Evolutionary conservation across 306 rosid genomes (phyloP).

Genomic region (Cucurbita ficifolia): DNA sequence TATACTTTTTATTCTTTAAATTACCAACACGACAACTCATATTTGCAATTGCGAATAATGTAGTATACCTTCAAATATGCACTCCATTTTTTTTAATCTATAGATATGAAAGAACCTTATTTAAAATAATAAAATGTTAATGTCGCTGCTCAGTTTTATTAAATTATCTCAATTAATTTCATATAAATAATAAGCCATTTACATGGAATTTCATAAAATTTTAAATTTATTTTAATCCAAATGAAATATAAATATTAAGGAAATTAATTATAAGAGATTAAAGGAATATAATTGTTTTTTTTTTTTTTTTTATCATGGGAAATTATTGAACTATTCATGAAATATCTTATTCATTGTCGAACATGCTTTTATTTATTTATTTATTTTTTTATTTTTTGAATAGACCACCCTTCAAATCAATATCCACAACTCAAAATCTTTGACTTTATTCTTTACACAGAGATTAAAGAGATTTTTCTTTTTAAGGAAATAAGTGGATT

Average conservation of each 20-base stretch:
- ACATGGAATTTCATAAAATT: too few relatives aligned
- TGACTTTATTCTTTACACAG: neutral
- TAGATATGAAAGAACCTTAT: neutral
- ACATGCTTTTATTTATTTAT: too few relatives aligned
- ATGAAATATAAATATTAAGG: too few relatives aligned
- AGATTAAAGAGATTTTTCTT: neutral
- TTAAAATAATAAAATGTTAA: neutral
- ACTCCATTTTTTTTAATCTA: neutral
- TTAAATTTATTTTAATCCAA: too few relatives aligned
- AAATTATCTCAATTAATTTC: too few relatives aligned
- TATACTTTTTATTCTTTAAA: neutral
- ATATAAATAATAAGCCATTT: too few relatives aligned
- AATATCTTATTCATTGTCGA: neutral
- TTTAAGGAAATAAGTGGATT: neutral
- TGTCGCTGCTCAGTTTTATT: neutral
- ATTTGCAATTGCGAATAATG: too few relatives aligned
- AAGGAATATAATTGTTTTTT: neutral
- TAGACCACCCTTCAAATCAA: neutral
- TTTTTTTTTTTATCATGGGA: neutral
- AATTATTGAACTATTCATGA: neutral
- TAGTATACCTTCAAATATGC: neutral
- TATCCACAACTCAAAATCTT: neutral
- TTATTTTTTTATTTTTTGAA: too few relatives aligned
- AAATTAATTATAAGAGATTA: neutral
- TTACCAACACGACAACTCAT: neutral